phyloP scores from a whole-genome alignment of 1,284 basidiomycete species.

The Butyriboletus appendiculatus region DNA sequence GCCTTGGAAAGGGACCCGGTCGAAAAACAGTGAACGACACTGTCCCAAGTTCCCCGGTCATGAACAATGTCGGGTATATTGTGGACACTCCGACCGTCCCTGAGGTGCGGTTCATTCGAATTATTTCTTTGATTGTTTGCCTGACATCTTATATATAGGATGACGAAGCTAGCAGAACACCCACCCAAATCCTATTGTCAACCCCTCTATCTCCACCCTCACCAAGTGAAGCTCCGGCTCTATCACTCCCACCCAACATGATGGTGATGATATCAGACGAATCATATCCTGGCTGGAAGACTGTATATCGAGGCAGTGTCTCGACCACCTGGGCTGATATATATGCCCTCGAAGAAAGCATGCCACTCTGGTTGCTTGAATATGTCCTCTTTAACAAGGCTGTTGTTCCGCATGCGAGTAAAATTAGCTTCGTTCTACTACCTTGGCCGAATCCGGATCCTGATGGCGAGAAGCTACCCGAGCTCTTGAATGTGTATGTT shows the following conservation, averaged over 20 bases:
- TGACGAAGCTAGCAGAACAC: constrained; percentile 39
- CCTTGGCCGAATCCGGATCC: constrained; percentile 67
- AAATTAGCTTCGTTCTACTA: constrained; percentile 87
- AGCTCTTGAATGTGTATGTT: constrained; percentile 57
- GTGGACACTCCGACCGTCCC: constrained; percentile 16
- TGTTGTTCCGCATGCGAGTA: constrained; percentile 50
- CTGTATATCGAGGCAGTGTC: constrained; percentile 76
- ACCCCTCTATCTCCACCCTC: constrained; percentile 71
- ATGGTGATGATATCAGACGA: constrained; percentile 85
- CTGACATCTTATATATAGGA: constrained; percentile 21
- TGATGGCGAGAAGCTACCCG: constrained; percentile 62
- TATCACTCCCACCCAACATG: constrained; percentile 65
- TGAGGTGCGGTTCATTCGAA: constrained; percentile 26
- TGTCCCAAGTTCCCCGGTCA: constrained; percentile 30
- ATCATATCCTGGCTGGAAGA: constrained; percentile 75
- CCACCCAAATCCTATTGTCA: constrained; percentile 67
- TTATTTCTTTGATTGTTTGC: neutral
- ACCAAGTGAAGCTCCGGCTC: constrained; percentile 70
- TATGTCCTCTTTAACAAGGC: constrained; percentile 77
- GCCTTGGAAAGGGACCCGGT: constrained; percentile 55
- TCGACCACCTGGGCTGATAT: constrained; percentile 66
- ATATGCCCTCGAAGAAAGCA: constrained; percentile 68
- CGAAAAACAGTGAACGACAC: constrained; percentile 32
- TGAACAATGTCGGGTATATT: constrained; percentile 11
- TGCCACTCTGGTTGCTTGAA: constrained; percentile 90